Base-by-base conservation (phyloP, 305 asterid genomes). In the Coffea humblotiana region DNA sequence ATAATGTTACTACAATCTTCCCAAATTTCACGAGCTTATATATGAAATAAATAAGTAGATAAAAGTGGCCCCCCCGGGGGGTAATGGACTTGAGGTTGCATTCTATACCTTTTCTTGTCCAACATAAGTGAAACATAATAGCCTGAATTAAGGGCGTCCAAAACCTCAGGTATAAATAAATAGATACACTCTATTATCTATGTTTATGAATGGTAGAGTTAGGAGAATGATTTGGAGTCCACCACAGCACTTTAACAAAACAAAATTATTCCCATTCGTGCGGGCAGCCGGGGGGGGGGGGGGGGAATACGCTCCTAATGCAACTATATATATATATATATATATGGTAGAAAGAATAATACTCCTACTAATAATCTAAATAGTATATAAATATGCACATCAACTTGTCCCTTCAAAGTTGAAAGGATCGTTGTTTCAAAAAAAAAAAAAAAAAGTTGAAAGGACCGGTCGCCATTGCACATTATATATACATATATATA, bases 191-290 rank as follows among this genome's bases (percentile, higher is more conserved):
- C 32, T 29, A 29, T 29, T 29, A 29, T 37, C 19, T 12, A 61
- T 3, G 10, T 14, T 35, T 27, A 27, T 64, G 27, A 51, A 60
- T 71, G 54, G 65, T 67, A 61, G 67, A 32, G 61, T 60, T 72
- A 76, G 83, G 78, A 80, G 78, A 70, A 81, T 85, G 87, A 88
- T 85, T 77, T 83, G 87, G 90, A 89, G 72, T 83, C 89, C 90
- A 87, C 85, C 60, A 61, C 78, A 37, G 60, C 60, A 37, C 85
- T 69, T 74, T 54, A 74, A 23, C 72, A 64, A 71, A 1, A 29
- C 32, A 29, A 81, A 74, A 84, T 82, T 84, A 87, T 86, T 87
- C 90, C 75, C 93, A 71, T 86, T 83, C 95, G 93, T 89, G 92
- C 91, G 88, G 77, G 29, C 29, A 29, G 1, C 29, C 1, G 29